Evolutionary conservation across 2,329 filamentous ascomycete species (phyloP).

Genomic region (Xylariaceae sp.): DNA sequence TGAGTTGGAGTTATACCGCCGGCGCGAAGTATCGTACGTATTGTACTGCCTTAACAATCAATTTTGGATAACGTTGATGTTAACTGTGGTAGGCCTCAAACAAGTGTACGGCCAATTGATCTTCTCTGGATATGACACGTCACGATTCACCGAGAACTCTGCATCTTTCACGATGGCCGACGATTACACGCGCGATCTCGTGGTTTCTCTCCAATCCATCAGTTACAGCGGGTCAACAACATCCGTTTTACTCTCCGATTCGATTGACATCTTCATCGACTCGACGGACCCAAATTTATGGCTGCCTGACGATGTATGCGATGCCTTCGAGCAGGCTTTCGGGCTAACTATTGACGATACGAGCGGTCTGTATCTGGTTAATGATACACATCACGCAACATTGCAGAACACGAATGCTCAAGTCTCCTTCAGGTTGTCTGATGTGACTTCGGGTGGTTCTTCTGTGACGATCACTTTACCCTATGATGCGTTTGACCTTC

Average conservation of each 20-base stretch:
- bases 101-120: slow-evolving; percentile 37
- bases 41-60: not conserved
- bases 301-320: slow-evolving; percentile 30
- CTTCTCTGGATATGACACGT: slow-evolving; percentile 39
- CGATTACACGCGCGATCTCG: slow-evolving; percentile 33
- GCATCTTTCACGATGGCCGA: slow-evolving; percentile 36
- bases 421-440: slow-evolving; percentile 33
- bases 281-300: slow-evolving; percentile 35
- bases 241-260: slow-evolving; percentile 28
- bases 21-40: slow-evolving; percentile 37
- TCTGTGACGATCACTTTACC: slow-evolving; percentile 30
- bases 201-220: slow-evolving; percentile 37
- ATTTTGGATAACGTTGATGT: not conserved
- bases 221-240: slow-evolving; percentile 33
- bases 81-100: slow-evolving; percentile 28
- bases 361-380: slow-evolving; percentile 32
- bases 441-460: slow-evolving; percentile 30
- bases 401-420: slow-evolving; percentile 30
- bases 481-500: slow-evolving; percentile 32
- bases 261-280: slow-evolving; percentile 35
- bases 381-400: slow-evolving; percentile 30
- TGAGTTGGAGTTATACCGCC: slow-evolving; percentile 42
- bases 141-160: slow-evolving; percentile 35
- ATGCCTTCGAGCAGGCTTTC: slow-evolving; percentile 33
- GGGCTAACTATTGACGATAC: slow-evolving; percentile 27